Evolutionary conservation across 495 filamentous ascomycete genomes (phyloP), one percentile per base, ranked within the genome.

Genomic region (Oidiodendron maius): DNA sequence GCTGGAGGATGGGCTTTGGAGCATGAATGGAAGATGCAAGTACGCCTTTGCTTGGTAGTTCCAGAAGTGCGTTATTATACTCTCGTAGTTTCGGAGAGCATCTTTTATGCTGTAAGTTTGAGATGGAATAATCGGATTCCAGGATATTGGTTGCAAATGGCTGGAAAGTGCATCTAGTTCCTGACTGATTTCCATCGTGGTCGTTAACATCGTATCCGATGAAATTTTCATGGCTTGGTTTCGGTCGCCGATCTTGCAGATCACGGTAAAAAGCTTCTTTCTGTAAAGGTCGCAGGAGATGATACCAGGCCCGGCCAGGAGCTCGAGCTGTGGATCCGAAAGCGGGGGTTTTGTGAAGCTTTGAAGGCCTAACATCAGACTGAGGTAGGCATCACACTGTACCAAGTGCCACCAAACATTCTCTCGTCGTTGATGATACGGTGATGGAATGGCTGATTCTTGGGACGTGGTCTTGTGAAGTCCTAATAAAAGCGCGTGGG

Each of bases 21-120:
- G 32, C 44, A 47, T 47, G 34, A 47, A 47, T 5, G 44, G 44
- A 2, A 47, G 21, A n/a, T 47, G 44, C 11, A 47, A 35, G 30
- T 21, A 37, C 2, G 16, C 18, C 39, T 47, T 37, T 4, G 17
- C 17, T 38, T 47, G 44, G 20, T 47, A 17, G 24, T 47, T 30
- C 44, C 30, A 47, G 30, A 47, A 47, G 11, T 47, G 44, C 17
- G 44, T 47, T 13, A 38, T 13, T 12, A 38, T 1, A 13, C 44
- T 15, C 11, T 47, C 44, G 20, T 25, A n/a, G 18, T 17, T 32
- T 10, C 13, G n/a, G 24, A 32, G 25, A 3, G 26, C 15, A 35
- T 45, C 25, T 2, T 20, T 32, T 8, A 16, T 15, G 17, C 3
- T 9, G 18, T 15, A 9, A 8, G 16, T 3, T 1, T 15, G 22